Conservation (phyloP, 306 rosid species). For the Betula pendula region DNA sequence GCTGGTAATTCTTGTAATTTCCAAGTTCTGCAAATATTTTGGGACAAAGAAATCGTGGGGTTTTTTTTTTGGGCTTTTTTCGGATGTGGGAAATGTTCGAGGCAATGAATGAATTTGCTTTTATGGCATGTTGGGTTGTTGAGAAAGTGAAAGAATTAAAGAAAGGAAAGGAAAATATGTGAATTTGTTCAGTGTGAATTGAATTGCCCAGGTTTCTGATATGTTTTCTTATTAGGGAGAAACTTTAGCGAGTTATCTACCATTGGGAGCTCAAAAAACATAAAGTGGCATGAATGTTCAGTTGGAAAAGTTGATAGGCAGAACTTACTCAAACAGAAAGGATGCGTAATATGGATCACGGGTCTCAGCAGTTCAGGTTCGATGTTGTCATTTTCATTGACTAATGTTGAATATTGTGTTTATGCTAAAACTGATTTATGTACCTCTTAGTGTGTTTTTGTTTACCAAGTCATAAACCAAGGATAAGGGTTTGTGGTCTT, state of each 20-base stretch:
- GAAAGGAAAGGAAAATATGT: background rate
- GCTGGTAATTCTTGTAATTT: slow-evolving; percentile 37
- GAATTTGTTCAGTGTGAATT: background rate
- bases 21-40: background rate
- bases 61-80: background rate
- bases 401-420: background rate
- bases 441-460: background rate
- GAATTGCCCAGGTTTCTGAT: slow-evolving; percentile 8
- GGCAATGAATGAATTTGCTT: background rate
- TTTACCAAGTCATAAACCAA: background rate
- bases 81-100: background rate
- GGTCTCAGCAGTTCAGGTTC: slow-evolving; percentile 85
- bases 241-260: slow-evolving; percentile 39
- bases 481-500: background rate
- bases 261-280: slow-evolving; percentile 62
- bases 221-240: slow-evolving; percentile 43
- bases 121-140: slow-evolving; percentile 15
- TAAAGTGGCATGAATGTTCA: slow-evolving; percentile 67
- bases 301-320: slow-evolving; percentile 54
- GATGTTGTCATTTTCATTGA: slow-evolving; percentile 4
- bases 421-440: background rate
- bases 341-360: slow-evolving; percentile 76
- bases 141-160: slow-evolving; percentile 5
- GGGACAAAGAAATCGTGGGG: background rate
- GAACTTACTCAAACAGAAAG: slow-evolving; percentile 60